Base-by-base conservation (phyloP, 2,329 filamentous ascomycete genomes). In the Microdochium bolleyi region DNA sequence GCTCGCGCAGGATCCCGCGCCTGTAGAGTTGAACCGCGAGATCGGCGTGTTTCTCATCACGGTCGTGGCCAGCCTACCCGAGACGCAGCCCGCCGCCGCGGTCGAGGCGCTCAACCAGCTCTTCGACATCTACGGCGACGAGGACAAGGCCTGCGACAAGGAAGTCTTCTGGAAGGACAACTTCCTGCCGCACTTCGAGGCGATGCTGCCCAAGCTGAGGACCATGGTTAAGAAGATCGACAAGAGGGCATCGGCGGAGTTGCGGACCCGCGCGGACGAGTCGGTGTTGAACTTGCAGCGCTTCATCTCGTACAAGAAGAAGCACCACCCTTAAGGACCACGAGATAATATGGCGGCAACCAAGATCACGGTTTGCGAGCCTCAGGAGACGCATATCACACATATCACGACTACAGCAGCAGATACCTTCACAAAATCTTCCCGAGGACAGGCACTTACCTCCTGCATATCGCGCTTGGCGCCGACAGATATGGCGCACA, bases 81-180 rank as follows among this genome's bases (percentile, higher is more conserved):
- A 76, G 48, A 78, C 77, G 1, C 72, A 80, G 1, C 67, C 75
- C 1, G 83, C 82, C 2, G 80, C 85, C 48, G 73, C 74, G 4
- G 75, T 87, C 30, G 84, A 87, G 67, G 80, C 82, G 16, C 68
- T 87, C 46, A 82, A 87, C 66, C 82, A 85, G 64, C 56, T 88
- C 19, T 85, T 85, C 58, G 84, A 87, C 58, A 75, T 88, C 8
- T 88, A 87, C 66, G 79, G 76, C 24, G 80, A 87, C 62, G 81
- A 83, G 64, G 73, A 72, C 13, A 74, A 71, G 52, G 69, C 74
- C 11, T 84, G 78, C 62, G 84, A 87, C 62, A 72, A 70, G 53
- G 74, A 78, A 24, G 83, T 87, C 2, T 88, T 87, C 66, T 85
- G 83, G 79, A 75, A 75, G 58, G 75, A 82, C 56, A 73, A 73